These are phyloP conservation scores for Candida boleticola DNA, from an alignment of 805 yeast species.

Conservation along the genomic window DNA sequence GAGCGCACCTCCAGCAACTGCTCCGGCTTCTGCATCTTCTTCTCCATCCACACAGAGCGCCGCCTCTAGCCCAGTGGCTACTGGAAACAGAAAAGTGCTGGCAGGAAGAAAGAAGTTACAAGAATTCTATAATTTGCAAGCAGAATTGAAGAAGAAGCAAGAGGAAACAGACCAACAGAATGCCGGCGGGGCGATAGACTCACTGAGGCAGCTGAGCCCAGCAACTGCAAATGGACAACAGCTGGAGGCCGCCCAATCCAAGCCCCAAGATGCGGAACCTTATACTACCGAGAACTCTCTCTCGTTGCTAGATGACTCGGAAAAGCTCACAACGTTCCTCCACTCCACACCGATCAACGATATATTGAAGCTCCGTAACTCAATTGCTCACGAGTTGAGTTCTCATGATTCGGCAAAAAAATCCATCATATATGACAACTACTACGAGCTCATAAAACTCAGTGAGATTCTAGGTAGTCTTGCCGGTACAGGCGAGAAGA, in stretches of 20 bases:
- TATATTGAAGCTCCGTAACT: slow-evolving; percentile 29
- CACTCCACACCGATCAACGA: slow-evolving; percentile 25
- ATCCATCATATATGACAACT: slow-evolving; percentile 71
- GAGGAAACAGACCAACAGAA: slow-evolving; percentile 3
- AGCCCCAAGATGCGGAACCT: not conserved
- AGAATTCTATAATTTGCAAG: slow-evolving; percentile 37
- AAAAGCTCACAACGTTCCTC: slow-evolving; percentile 19
- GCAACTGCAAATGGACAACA: not conserved
- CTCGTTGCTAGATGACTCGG: slow-evolving; percentile 12
- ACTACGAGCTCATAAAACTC: slow-evolving; percentile 68
- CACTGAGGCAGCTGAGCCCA: not conserved
- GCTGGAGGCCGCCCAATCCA: not conserved
- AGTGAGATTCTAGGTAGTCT: slow-evolving; percentile 48
- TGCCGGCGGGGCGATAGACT: not conserved
- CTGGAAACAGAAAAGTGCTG: slow-evolving; percentile 29
- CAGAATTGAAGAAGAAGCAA: slow-evolving; percentile 9
- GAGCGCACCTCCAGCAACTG: not conserved
- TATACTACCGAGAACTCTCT: not conserved
- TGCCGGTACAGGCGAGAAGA: slow-evolving; percentile 11
- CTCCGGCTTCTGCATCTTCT: not conserved
- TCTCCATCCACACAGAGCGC: not conserved
- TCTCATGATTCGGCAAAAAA: slow-evolving; percentile 61
- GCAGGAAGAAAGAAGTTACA: slow-evolving; percentile 41
- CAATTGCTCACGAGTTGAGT: slow-evolving; percentile 45
- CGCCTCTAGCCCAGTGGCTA: not conserved